Percentiles rank a stretch among this genome's conserved stretches.
phyloP scores from a whole-genome alignment of 1,284 basidiomycete genomes.

The Cutaneotrichosporon sp. region DNA sequence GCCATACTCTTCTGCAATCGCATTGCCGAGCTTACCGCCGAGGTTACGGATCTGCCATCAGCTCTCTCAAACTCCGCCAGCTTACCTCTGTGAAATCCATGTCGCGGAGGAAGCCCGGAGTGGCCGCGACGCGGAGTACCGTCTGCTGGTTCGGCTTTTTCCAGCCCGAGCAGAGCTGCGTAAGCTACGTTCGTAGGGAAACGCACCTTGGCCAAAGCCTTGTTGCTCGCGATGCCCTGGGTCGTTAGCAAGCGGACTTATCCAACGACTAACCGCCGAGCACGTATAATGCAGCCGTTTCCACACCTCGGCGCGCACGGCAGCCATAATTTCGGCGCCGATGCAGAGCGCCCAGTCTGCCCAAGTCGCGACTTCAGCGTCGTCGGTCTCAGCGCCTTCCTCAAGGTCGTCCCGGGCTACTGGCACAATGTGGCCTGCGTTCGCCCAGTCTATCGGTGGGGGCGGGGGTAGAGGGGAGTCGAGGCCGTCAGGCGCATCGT shows the following conservation, averaged over 20 bases:
- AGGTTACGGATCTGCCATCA: slow-evolving; percentile 75
- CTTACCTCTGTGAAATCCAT: slow-evolving; percentile 79
- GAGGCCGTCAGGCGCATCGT: slow-evolving; percentile 61
- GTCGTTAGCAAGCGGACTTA: slow-evolving; percentile 8
- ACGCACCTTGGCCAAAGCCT: slow-evolving; percentile 82
- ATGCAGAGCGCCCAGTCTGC: slow-evolving; percentile 86
- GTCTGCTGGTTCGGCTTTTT: slow-evolving; percentile 82
- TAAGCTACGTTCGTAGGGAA: neutral
- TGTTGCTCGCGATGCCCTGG: slow-evolving; percentile 89
- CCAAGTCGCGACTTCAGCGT: slow-evolving; percentile 57
- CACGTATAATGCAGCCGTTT: slow-evolving; percentile 83
- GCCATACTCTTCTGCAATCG: slow-evolving; percentile 79
- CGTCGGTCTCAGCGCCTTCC: neutral
- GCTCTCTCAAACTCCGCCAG: neutral
- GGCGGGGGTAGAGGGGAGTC: slow-evolving; percentile 80
- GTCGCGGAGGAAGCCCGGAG: slow-evolving; percentile 71
- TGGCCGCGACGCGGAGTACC: slow-evolving; percentile 72
- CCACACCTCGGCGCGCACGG: slow-evolving; percentile 64
- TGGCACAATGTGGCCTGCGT: slow-evolving; percentile 66
- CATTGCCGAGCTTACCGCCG: slow-evolving; percentile 88
- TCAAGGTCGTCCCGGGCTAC: slow-evolving; percentile 36
- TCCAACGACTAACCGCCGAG: slow-evolving; percentile 63
- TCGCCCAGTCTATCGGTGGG: slow-evolving; percentile 61
- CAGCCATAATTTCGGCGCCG: slow-evolving; percentile 82
- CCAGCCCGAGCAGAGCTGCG: slow-evolving; percentile 78